phyloP scores from a whole-genome alignment of 208 protist genomes.

The Crithidia sp. region DNA sequence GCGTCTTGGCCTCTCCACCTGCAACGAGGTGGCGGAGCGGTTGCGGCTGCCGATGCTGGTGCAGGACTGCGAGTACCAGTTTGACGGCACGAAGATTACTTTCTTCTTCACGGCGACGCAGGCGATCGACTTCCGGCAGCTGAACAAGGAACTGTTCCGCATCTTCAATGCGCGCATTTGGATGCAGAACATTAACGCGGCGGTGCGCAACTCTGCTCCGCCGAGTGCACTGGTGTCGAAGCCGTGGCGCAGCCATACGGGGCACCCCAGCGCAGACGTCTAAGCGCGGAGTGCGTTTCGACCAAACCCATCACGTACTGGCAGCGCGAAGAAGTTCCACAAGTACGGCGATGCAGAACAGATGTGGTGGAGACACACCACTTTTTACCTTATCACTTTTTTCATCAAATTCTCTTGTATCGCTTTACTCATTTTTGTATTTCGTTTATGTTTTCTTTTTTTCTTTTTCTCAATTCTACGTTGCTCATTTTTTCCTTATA shows the following conservation, averaged over 20 bases:
- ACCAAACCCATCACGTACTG: too few species aligned
- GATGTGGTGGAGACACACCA: too few species aligned
- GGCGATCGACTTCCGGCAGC: conserved; percentile 76
- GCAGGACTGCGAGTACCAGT: conserved; percentile 89
- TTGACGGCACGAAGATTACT: conserved; percentile 89
- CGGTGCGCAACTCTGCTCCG: conserved; percentile 54
- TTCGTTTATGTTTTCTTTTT: not conserved
- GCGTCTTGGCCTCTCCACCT: conserved; percentile 70
- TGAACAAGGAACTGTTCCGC: conserved; percentile 83
- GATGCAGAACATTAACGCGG: conserved; percentile 85
- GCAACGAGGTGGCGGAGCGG: conserved; percentile 51
- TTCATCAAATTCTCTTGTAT: not conserved
- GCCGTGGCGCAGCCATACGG: conserved; percentile 1
- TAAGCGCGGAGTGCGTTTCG: not conserved
- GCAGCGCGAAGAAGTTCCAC: too few species aligned
- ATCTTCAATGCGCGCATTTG: conserved; percentile 90
- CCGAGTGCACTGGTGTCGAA: conserved; percentile 30
- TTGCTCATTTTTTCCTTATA: not conserved
- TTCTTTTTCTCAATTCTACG: not conserved
- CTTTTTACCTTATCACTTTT: not conserved
- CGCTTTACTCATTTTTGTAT: too few species aligned
- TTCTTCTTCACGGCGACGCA: conserved; percentile 82
- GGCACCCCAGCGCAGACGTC: not conserved
- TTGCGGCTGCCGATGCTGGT: conserved; percentile 76
- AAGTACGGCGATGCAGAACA: too few species aligned